Base-by-base conservation (phyloP, 805 yeast genomes). In the Saturnispora sanitii region DNA sequence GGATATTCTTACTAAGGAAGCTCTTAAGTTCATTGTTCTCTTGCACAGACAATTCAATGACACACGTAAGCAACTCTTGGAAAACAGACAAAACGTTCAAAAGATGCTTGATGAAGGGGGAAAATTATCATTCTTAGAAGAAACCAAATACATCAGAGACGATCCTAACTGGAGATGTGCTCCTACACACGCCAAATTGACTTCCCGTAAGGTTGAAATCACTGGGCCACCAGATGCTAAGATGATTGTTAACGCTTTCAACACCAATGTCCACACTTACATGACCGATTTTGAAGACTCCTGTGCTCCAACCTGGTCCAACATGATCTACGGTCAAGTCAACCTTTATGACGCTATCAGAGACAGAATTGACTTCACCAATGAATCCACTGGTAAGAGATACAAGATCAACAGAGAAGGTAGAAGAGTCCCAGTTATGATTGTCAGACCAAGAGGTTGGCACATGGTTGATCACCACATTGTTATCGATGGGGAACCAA, bases 401-500 rank as follows among this genome's bases (percentile, higher is more conserved):
- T 66, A 66, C 49, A 57, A 57, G 47, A 62, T 66, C 38, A 54
- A 63, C 37, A 66, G 65, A 45, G 67, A 67, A 42, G 71, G 68
- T 41, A 69, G 71, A 57, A 78, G 78, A 55, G 67, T 79, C 39
- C 90, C 90, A 46, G 82, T 87, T 33, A 64, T 82, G 58, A 79
- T 82, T 58, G 87, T 82, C 42, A 75, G 94, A 67, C 94, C 94
- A 56, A 73, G 94, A 67, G 92, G 94, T 38, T 82, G 90, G 88
- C 94, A 82, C 60, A 70, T 82, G 73, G 77, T 67, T 27, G 94
- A 82, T 57, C 70, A 72, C 58, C 94, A 82, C 55, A 67, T 82
- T 36, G 54, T 68, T 38, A 74, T 82, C 44, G 88, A 80, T 56
- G 82, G 79, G 44, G 84, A 79, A 60, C 86, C 88, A 38, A 76